These are phyloP conservation scores for Cercis canadensis DNA, from an alignment of 306 rosid genomes.

Conservation along the genomic window DNA sequence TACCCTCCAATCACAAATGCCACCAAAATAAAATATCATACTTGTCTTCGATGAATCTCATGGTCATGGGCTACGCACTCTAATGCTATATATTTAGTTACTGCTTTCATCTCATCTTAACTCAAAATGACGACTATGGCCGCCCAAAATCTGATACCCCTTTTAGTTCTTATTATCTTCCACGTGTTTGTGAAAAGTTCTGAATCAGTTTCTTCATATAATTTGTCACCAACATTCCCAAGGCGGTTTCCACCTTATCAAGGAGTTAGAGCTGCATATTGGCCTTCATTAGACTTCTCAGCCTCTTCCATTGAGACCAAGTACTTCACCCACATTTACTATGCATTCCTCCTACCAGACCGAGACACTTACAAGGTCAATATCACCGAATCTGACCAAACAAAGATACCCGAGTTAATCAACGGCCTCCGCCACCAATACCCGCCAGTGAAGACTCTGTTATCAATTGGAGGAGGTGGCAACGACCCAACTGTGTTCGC, in stretches of 20 bases:
- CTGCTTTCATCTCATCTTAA: neutral
- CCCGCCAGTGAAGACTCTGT: conserved; percentile 62
- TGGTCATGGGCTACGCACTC: too few relatives aligned
- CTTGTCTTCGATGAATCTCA: too few relatives aligned
- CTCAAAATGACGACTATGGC: conserved; percentile 23
- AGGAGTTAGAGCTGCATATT: conserved; percentile 72
- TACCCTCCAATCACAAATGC: conserved; percentile 21
- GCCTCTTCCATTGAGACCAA: conserved; percentile 59
- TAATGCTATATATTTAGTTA: neutral
- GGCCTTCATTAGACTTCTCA: conserved; percentile 59
- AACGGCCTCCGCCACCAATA: conserved; percentile 36
- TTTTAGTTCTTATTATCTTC: conserved; percentile 33
- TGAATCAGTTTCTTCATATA: neutral
- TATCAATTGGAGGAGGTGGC: conserved; percentile 77
- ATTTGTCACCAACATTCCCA: too few relatives aligned
- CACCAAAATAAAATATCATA: neutral
- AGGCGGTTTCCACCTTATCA: neutral
- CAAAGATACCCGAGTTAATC: conserved; percentile 49
- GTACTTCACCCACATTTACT: conserved; percentile 73
- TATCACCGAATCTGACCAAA: conserved; percentile 39
- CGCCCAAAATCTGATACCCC: neutral
- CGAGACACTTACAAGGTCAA: conserved; percentile 48
- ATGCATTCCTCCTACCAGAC: conserved; percentile 67
- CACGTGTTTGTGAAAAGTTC: conserved; percentile 2
- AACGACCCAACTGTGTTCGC: conserved; percentile 58